Evolutionary conservation across 345 rosid genomes (phyloP), one percentile per base, ranked within the genome.

Genomic region (Eucalyptus erythrocorys): DNA sequence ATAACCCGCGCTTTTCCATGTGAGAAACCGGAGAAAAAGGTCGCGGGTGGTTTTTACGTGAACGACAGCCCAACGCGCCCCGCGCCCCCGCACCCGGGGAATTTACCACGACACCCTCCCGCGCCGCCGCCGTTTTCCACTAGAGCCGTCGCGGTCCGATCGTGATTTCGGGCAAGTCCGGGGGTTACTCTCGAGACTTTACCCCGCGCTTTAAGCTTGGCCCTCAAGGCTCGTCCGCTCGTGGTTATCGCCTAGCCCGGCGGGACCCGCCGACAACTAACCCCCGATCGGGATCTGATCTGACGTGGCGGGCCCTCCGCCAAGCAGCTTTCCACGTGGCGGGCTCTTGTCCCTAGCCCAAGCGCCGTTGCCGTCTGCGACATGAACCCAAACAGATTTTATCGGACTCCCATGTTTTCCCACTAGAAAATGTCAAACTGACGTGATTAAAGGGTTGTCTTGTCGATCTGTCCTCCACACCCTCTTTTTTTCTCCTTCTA

Each of bases 41-140:
- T 21, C 2, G 82, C 47, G 0, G 82, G 82, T 3, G 82, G 27
- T 21, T 21, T 76, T 40, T 10, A 11, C 84, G 84, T 40, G 84
- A 21, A 76, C 30, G 47, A 11, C 84, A 40, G 42, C 16, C 47
- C 84, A 40, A 40, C 24, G 9, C 2, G 4, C 27, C 30, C 19
- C 6, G 21, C 8, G 9, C 47, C n/a, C n/a, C n/a, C n/a, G n/a
- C n/a, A n/a, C n/a, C n/a, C n/a, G n/a, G n/a, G n/a, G 9, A 76
- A 76, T 21, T 76, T 76, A 40, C 84, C 47, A 37, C 30, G 24
- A 21, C 27, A 5, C 30, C 82, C 84, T 22, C 84, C 4, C 47
- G 30, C 30, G 30, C 13, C 47, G 2, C 47, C 4, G 45, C 27
- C 45, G 4, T 5, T 10, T 9, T 37, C 81, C 2, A 0, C 0